Percentiles rank a stretch among this genome's conserved stretches.
phyloP scores from a whole-genome alignment of 306 rosid genomes.

The Pterocarpus macrocarpus region DNA sequence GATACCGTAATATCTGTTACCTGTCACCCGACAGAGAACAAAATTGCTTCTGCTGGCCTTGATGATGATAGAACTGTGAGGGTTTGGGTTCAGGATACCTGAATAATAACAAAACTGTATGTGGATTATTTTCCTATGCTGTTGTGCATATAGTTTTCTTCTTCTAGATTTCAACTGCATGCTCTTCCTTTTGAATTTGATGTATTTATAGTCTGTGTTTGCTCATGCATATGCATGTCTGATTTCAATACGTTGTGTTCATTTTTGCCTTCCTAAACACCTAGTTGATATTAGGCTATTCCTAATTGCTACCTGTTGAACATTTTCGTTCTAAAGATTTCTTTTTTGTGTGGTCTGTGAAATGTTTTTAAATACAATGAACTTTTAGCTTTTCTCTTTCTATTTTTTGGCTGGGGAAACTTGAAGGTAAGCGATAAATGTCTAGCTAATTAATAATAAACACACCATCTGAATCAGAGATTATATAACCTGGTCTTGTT shows the following conservation, averaged over 20 bases:
- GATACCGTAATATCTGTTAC: slow-evolving; percentile 85
- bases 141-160: slow-evolving; percentile 6
- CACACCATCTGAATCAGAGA: background rate
- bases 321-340: background rate
- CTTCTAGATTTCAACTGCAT: slow-evolving; percentile 29
- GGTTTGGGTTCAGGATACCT: slow-evolving; percentile 85
- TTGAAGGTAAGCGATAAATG: background rate
- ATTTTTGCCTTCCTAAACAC: background rate
- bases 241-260: background rate
- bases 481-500: background rate
- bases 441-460: background rate
- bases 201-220: background rate
- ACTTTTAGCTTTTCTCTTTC: background rate
- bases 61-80: slow-evolving; percentile 78
- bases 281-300: slow-evolving; percentile 7
- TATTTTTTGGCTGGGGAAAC: background rate
- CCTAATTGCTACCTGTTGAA: background rate
- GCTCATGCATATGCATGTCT: background rate
- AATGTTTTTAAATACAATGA: background rate
- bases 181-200: background rate
- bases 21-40: slow-evolving; percentile 89
- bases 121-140: background rate
- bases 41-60: slow-evolving; percentile 91
- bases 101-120: slow-evolving; percentile 40
- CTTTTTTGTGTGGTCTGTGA: background rate